These are phyloP conservation scores for Phylloporus sp. DNA, from an alignment of 768 basidiomycete genomes.

Conservation along the genomic window DNA sequence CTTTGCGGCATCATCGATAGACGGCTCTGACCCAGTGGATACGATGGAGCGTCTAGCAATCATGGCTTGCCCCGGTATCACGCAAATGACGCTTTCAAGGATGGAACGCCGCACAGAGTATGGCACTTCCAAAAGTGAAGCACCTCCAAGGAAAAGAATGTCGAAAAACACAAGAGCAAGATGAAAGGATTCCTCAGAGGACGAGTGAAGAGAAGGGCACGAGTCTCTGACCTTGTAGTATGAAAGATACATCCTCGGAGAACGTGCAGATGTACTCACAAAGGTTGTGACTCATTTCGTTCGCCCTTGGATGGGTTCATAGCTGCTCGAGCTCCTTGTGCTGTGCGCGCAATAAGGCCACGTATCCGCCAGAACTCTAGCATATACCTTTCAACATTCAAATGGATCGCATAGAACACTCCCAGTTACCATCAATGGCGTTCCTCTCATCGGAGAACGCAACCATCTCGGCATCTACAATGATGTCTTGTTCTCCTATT, in stretches of 20 bases:
- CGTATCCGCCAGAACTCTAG: constrained; percentile 77
- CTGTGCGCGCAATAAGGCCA: constrained; percentile 54
- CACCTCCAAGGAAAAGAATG: constrained; percentile 63
- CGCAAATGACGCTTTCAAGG: constrained; percentile 55
- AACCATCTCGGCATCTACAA: constrained; percentile 88
- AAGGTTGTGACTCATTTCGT: constrained; percentile 18
- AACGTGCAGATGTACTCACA: constrained; percentile 10
- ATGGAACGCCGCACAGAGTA: constrained; percentile 59
- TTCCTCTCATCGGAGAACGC: constrained; percentile 58
- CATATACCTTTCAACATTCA: constrained; percentile 1
- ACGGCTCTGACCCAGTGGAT: constrained; percentile 8
- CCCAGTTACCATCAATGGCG: constrained; percentile 63
- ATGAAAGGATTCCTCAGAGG: constrained; percentile 42
- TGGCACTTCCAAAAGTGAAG: constrained; percentile 48
- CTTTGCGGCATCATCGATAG: constrained; percentile 13
- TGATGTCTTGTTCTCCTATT: constrained; percentile 39
- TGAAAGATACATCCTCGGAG: constrained; percentile 5
- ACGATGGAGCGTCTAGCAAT: constrained; percentile 57
- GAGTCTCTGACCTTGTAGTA: constrained; percentile 25
- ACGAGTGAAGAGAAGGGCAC: constrained; percentile 42
- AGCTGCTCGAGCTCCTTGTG: constrained; percentile 46
- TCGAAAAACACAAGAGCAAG: constrained; percentile 89
- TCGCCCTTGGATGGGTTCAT: constrained; percentile 17
- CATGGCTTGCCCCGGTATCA: constrained; percentile 58
- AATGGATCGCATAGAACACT: not conserved